These are phyloP conservation scores for Quillaja saponaria DNA, from an alignment of 306 rosid genomes.

Conservation along the genomic window DNA sequence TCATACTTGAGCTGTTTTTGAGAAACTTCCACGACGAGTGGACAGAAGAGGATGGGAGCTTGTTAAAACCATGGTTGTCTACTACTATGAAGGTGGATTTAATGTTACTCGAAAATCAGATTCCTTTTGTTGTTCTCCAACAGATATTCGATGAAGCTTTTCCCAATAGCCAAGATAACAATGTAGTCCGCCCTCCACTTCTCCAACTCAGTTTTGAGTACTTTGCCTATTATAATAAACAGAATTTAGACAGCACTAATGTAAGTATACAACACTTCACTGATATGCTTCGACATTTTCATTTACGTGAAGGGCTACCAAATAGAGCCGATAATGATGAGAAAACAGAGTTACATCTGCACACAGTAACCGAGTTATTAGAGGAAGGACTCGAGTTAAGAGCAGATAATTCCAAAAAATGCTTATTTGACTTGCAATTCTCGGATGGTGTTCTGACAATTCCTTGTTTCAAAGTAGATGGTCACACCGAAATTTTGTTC, in stretches of 20 bases:
- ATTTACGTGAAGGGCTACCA: not conserved
- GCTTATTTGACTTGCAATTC: not conserved
- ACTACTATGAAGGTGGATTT: not conserved
- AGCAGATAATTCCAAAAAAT: not conserved
- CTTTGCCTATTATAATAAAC: not conserved
- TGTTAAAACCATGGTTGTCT: not conserved
- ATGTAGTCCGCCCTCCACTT: slow-evolving; percentile 2
- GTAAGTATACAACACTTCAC: slow-evolving; percentile 7
- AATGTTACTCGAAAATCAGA: slow-evolving; percentile 23
- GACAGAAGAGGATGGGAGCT: not conserved
- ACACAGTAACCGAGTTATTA: not conserved
- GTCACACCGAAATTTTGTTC: not conserved
- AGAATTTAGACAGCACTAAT: too few relatives aligned
- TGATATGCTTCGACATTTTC: slow-evolving; percentile 3
- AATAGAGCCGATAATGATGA: accelerated
- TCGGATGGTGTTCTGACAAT: not conserved
- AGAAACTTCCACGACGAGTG: accelerated
- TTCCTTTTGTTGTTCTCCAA: slow-evolving; percentile 15
- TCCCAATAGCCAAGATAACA: accelerated
- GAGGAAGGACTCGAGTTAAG: slow-evolving; percentile 3
- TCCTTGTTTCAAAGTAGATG: not conserved
- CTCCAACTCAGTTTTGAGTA: not conserved
- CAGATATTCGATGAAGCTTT: not conserved
- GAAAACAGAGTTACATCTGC: accelerated
- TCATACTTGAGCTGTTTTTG: slow-evolving; percentile 7